These are phyloP conservation scores for Capsella rubella DNA, from an alignment of 441 rosid genomes.

Conservation along the genomic window DNA sequence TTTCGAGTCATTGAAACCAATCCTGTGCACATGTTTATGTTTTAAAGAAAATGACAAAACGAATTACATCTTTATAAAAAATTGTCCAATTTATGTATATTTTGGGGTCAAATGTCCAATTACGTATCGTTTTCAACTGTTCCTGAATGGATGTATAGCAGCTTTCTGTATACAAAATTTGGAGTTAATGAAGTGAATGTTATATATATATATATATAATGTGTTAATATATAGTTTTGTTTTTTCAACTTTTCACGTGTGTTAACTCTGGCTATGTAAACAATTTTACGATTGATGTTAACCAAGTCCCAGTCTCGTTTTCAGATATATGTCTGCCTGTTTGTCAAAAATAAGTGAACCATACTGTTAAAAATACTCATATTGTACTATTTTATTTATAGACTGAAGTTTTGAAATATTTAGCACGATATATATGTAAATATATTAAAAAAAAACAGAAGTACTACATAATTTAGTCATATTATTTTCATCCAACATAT, in stretches of 20 bases:
- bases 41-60: not conserved
- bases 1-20: too few species aligned
- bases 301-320: conserved; percentile 2
- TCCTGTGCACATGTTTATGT: not conserved
- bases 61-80: not conserved
- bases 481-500: too few species aligned
- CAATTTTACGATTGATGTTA: not conserved
- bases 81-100: not conserved
- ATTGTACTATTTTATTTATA: not conserved
- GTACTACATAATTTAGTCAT: too few species aligned
- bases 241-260: too few species aligned
- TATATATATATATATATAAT: too few species aligned
- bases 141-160: not conserved
- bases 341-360: not conserved
- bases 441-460: too few species aligned
- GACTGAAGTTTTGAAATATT: too few species aligned
- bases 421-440: too few species aligned
- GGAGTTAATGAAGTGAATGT: too few species aligned
- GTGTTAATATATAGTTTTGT: too few species aligned
- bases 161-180: too few species aligned
- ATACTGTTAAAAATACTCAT: not conserved
- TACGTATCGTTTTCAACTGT: not conserved
- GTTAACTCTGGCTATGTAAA: not conserved
- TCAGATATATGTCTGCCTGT: conserved; percentile 10
- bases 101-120: not conserved